Evolutionary conservation across 345 rosid species (phyloP).

Genomic region (Ricinus communis): DNA sequence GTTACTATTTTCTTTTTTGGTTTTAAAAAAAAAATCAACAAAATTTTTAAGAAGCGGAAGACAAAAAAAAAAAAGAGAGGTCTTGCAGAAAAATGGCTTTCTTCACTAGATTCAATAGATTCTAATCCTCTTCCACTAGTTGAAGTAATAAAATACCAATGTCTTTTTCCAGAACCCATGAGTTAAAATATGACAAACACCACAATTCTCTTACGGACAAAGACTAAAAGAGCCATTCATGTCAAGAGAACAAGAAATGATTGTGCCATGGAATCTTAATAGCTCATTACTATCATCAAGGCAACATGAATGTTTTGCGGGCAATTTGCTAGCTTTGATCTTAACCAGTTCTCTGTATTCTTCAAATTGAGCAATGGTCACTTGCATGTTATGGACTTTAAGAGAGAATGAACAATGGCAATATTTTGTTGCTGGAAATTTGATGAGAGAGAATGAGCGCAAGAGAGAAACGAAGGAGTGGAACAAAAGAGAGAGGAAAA

Average conservation of each 20-base stretch:
- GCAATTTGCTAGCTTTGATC: conserved; percentile 47
- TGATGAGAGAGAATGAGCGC: too few species aligned
- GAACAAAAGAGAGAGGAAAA: too few species aligned
- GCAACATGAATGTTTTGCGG: conserved; percentile 60
- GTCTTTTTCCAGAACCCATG: conserved; percentile 46
- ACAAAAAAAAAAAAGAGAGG: too few species aligned
- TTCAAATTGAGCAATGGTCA: conserved; percentile 52
- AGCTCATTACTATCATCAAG: conserved; percentile 79
- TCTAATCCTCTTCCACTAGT: conserved; percentile 49
- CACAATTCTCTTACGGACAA: conserved; percentile 45
- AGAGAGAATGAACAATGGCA: too few species aligned
- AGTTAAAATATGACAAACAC: conserved; percentile 56
- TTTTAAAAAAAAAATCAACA: too few species aligned
- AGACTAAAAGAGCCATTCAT: conserved; percentile 34
- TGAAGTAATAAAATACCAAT: conserved; percentile 54
- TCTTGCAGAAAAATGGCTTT: conserved; percentile 8
- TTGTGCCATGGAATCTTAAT: conserved; percentile 58
- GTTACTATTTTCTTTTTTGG: too few species aligned
- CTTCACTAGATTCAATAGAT: conserved; percentile 23
- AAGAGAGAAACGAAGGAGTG: too few species aligned
- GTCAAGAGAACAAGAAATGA: conserved; percentile 53
- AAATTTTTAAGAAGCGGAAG: too few species aligned
- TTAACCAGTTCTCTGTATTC: conserved; percentile 61
- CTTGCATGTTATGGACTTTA: conserved; percentile 58
- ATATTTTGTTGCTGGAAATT: too few species aligned